Evolutionary conservation across 495 filamentous ascomycete species (phyloP).

Genomic region (Xylaria intraflava): DNA sequence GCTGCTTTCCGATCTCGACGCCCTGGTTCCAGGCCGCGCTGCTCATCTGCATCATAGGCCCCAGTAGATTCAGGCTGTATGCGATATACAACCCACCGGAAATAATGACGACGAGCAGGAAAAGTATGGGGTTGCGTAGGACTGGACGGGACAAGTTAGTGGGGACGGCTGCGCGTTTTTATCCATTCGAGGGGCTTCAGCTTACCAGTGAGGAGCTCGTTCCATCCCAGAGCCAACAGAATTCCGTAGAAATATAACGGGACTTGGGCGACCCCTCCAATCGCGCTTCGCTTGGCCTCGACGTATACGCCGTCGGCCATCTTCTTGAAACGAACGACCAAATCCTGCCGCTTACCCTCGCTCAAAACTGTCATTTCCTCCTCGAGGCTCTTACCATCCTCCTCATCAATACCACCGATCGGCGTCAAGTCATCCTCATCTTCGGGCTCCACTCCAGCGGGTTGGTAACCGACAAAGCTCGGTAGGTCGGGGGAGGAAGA

Average conservation of each 20-base stretch:
- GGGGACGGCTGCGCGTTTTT: constrained; percentile 8
- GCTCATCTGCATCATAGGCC: constrained; percentile 89
- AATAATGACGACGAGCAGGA: constrained; percentile 74
- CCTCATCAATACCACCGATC: constrained; percentile 86
- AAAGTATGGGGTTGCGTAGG: constrained; percentile 85
- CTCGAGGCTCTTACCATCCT: constrained; percentile 85
- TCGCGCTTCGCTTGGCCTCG: constrained; percentile 92
- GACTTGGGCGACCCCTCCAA: constrained; percentile 90
- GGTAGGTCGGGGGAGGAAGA: constrained; percentile 70
- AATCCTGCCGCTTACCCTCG: constrained; percentile 80
- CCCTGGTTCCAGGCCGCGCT: constrained; percentile 84
- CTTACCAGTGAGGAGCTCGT: constrained; percentile 88
- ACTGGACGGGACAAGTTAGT: constrained; percentile 51
- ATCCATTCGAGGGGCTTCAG: background rate
- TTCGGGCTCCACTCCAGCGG: constrained; percentile 64
- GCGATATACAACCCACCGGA: constrained; percentile 76
- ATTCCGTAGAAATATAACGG: constrained; percentile 91
- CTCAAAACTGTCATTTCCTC: constrained; percentile 93
- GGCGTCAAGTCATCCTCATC: constrained; percentile 85
- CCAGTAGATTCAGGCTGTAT: constrained; percentile 88
- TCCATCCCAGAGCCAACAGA: constrained; percentile 88
- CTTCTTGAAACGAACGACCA: constrained; percentile 94
- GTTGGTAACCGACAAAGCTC: constrained; percentile 73
- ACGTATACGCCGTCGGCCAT: constrained; percentile 95
- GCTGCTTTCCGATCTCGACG: constrained; percentile 80